Evolutionary conservation across 176 grass and related monocot genomes (phyloP).

Genomic region (Themeda triandra): DNA sequence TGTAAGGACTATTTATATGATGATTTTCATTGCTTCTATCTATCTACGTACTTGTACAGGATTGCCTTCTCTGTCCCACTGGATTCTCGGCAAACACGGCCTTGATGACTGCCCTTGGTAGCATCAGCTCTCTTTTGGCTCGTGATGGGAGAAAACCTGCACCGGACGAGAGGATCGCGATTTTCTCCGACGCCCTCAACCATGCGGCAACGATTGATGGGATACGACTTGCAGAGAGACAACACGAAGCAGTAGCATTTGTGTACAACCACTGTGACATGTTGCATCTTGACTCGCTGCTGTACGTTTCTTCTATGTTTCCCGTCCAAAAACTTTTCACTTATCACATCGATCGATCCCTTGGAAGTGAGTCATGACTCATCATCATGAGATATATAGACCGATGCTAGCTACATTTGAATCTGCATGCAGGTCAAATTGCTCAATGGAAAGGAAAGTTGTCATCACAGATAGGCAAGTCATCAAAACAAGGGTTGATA

Average conservation of each 20-base stretch:
- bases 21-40: too few relatives aligned
- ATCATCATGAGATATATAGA: too few relatives aligned
- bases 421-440: not conserved
- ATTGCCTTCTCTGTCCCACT: slow-evolving; percentile 76
- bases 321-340: too few relatives aligned
- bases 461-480: not conserved
- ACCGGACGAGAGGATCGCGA: slow-evolving; percentile 46
- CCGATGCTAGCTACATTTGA: too few relatives aligned
- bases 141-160: slow-evolving; percentile 30
- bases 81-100: slow-evolving; percentile 87
- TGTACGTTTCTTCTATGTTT: not conserved
- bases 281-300: not conserved
- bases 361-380: too few relatives aligned
- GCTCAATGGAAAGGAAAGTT: not conserved
- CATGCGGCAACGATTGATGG: slow-evolving; percentile 83
- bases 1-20: not conserved
- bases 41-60: slow-evolving; percentile 19
- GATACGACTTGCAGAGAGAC: slow-evolving; percentile 55
- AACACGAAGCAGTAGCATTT: slow-evolving; percentile 54
- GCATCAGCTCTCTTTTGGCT: slow-evolving; percentile 57
- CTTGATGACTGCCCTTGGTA: slow-evolving; percentile 73
- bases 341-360: too few relatives aligned
- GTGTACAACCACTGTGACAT: slow-evolving; percentile 39
- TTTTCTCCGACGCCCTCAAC: slow-evolving; percentile 85
- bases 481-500: slow-evolving; percentile 11